A percentile compares a stretch with the other conserved stretches of the same genome.
Evolutionary conservation across 768 basidiomycete species (phyloP).

Genomic region (Panus rudis): DNA sequence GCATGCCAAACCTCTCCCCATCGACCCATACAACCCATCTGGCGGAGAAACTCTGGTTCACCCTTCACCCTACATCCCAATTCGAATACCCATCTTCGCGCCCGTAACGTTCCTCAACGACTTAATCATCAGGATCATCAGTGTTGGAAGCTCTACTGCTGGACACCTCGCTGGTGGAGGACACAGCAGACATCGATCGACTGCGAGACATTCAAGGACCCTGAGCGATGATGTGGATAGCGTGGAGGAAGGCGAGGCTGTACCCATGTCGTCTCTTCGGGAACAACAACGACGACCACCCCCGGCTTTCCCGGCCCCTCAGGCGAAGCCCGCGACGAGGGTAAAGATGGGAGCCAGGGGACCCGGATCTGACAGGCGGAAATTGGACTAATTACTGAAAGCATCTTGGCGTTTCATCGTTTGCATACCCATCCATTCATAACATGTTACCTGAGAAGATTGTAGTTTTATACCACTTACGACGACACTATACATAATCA

Average conservation of each 20-base stretch:
- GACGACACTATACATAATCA: slow-evolving; percentile 26
- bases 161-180: slow-evolving; percentile 17
- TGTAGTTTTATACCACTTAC: too few species aligned
- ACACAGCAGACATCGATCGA: neutral
- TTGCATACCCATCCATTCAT: too few species aligned
- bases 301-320: neutral
- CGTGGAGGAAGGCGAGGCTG: slow-evolving; percentile 53
- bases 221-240: slow-evolving; percentile 44
- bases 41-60: slow-evolving; percentile 42
- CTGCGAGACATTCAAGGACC: slow-evolving; percentile 8
- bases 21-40: slow-evolving; percentile 68
- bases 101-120: slow-evolving; percentile 73
- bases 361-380: slow-evolving; percentile 15
- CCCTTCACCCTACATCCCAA: slow-evolving; percentile 73
- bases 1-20: slow-evolving; percentile 65
- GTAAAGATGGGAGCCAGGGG: slow-evolving; percentile 3
- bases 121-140: slow-evolving; percentile 53
- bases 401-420: neutral
- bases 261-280: slow-evolving; percentile 9
- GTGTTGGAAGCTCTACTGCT: slow-evolving; percentile 32
- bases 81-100: slow-evolving; percentile 72
- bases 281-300: neutral
- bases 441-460: too few species aligned
- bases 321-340: slow-evolving; percentile 2
- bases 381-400: slow-evolving; percentile 32